A percentile compares a stretch with the other conserved stretches of the same genome.
Evolutionary conservation across 345 rosid species (phyloP).

Genomic region (Corchorus olitorius): DNA sequence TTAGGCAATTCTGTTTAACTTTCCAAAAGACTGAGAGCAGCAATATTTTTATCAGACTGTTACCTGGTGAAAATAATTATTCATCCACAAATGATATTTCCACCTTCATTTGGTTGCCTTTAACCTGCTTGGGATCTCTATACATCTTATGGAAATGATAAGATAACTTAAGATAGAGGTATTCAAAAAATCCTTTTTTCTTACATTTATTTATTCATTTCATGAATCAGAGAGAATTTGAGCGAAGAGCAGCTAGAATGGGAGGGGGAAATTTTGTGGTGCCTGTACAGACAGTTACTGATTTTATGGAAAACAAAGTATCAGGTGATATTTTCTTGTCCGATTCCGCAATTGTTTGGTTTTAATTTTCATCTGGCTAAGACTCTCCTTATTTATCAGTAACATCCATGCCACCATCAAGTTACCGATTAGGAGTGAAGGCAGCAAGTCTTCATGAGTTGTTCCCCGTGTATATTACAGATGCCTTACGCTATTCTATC

Average conservation of each 20-base stretch:
- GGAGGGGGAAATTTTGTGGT: constrained; percentile 85
- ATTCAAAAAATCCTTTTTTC: constrained; percentile 9
- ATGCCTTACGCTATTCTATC: constrained; percentile 70
- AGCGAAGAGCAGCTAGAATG: constrained; percentile 80
- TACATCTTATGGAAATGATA: neutral
- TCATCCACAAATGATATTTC: neutral
- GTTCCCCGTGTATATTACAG: constrained; percentile 69
- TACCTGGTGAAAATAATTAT: neutral
- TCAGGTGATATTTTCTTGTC: constrained; percentile 49
- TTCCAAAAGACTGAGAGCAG: neutral
- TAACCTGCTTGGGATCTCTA: neutral
- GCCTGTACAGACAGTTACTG: constrained; percentile 86
- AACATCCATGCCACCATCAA: constrained; percentile 75
- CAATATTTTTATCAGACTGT: neutral
- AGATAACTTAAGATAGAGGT: neutral
- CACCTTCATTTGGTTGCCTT: neutral
- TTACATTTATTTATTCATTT: constrained; percentile 13
- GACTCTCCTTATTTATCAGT: constrained; percentile 46
- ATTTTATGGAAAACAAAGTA: constrained; percentile 73
- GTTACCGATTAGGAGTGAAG: constrained; percentile 89
- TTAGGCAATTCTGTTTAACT: constrained; percentile 7
- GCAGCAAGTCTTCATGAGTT: constrained; percentile 82
- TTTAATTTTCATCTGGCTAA: constrained; percentile 14
- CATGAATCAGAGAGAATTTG: constrained; percentile 77
- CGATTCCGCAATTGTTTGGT: neutral